Evolutionary conservation across 2,329 filamentous ascomycete species (phyloP), one percentile per base, ranked within the genome.

Genomic region (Akanthomyces dipterigenus): DNA sequence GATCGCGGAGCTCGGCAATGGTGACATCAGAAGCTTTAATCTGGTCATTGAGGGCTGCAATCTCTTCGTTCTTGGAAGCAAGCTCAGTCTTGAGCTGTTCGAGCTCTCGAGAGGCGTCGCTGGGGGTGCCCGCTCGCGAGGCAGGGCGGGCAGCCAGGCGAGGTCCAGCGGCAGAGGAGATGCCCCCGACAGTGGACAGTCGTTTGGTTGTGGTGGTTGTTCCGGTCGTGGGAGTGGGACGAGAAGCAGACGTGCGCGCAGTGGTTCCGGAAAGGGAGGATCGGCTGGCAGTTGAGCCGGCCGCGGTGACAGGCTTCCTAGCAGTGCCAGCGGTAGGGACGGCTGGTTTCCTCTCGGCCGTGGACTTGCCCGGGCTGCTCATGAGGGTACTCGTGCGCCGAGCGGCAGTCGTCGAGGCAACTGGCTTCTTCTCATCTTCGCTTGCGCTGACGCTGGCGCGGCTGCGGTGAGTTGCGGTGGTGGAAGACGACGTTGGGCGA

Each of bases 21-120:
- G 81, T 86, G 55, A 79, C 80, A 67, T 86, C 76, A 0, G 82
- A 84, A 9, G 78, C 72, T 62, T 79, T 73, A 54, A 88, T 79
- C 66, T 87, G 80, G 6, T 77, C 75, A 70, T 83, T 84, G 34
- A 88, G 77, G 14, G 80, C 72, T 59, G 81, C 78, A 11, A 87
- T 81, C 67, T 86, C 82, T 7, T 78, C 71, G 67, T 87, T 83
- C 64, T 82, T 84, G 36, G 82, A 78, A 5, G 77, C 76, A 24
- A 88, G 75, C 72, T 86, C 86, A 8, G 76, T 71, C 74, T 84
- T 87, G 48, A 88, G 76, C 50, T 84, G 80, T 55, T 87, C 84
- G 3, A 83, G 74, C 67, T 85, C 83, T 72, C 84, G 86, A 22
- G 78, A 70, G 8, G 73, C 65, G 12, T 78, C 76, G 18, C 76